Evolutionary conservation across 306 rosid genomes (phyloP).

Genomic region (Pterocarpus santalinus): DNA sequence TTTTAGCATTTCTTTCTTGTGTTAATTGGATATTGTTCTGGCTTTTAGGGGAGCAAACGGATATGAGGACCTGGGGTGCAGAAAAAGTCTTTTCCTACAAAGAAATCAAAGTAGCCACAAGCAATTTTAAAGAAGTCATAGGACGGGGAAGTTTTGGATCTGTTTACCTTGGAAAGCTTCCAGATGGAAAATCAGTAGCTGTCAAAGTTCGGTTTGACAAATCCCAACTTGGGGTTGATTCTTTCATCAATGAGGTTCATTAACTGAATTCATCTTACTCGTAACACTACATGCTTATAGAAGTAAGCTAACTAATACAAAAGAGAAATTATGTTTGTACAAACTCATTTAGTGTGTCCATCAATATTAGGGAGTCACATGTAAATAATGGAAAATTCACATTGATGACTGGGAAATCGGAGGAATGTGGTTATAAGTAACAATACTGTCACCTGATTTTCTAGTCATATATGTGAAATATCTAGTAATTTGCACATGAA

Average conservation of each 20-base stretch:
- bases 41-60: constrained; percentile 58
- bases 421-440: too few relatives aligned
- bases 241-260: constrained; percentile 91
- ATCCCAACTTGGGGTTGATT: constrained; percentile 87
- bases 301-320: constrained; percentile 11
- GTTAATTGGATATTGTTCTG: background rate
- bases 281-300: background rate
- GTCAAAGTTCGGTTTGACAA: constrained; percentile 93
- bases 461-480: too few relatives aligned
- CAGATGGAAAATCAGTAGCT: constrained; percentile 75
- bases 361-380: too few relatives aligned
- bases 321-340: too few relatives aligned
- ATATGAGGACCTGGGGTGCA: constrained; percentile 82
- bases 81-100: constrained; percentile 81
- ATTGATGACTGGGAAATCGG: too few relatives aligned
- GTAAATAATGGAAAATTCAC: too few relatives aligned
- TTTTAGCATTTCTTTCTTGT: constrained; percentile 15
- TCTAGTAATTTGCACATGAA: too few relatives aligned
- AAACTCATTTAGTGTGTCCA: too few relatives aligned
- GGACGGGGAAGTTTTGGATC: constrained; percentile 96
- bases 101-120: constrained; percentile 84
- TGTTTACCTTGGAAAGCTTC: constrained; percentile 89
- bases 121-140: constrained; percentile 80
- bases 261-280: constrained; percentile 22
- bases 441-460: too few relatives aligned